Base-by-base conservation (phyloP, 2,329 filamentous ascomycete species). In the Aureobasidium sp. region DNA sequence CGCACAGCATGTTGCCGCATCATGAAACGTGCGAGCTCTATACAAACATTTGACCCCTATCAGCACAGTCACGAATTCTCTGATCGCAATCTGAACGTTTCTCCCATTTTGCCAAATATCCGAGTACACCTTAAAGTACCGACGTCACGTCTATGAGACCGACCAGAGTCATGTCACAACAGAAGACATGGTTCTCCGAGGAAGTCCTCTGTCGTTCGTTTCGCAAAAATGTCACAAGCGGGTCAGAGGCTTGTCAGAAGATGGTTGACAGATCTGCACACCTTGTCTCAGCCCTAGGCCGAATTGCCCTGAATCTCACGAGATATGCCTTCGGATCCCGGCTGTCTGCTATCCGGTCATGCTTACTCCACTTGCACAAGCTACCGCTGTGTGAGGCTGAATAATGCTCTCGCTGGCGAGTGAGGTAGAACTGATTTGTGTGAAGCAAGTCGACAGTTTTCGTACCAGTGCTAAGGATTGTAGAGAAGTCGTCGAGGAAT, bases 211-310 rank as follows among this genome's bases (percentile, higher is more conserved):
- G 27, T 39, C 32, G 27, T 27, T 11, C 11, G 30, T 47, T 47
- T 34, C 27, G 42, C 54, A 41, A 6, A 47, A n/a, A n/a, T 58
- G 52, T 55, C 42, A 58, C 6, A 32, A n/a, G 16, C 6, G 30
- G 47, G 54, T 58, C 54, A 58, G 42, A 37, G 44, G 54, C 54
- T 47, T 57, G 53, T 57, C 41, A 47, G 15, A 36, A 15, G 7
- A 27, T 8, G 21, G 39, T 21, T 36, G 15, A 42, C n/a, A 27
- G 52, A 36, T 58, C 29, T n/a, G 16, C 41, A n/a, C 41, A 11
- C 27, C 21, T 3, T 34, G 52, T 44, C 29, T 55, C 42, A 58
- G 54, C 54, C 54, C 41, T 58, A 36, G 21, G 16, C 9, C 2
- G 8, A 9, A 8, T 42, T 9, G 10, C 52, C 29, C 29, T 8